A percentile compares a stretch with the other conserved stretches of the same genome.
These are phyloP conservation scores for Taphrina sp. DNA, from an alignment of 1,139 yeast species.

Conservation along the genomic window DNA sequence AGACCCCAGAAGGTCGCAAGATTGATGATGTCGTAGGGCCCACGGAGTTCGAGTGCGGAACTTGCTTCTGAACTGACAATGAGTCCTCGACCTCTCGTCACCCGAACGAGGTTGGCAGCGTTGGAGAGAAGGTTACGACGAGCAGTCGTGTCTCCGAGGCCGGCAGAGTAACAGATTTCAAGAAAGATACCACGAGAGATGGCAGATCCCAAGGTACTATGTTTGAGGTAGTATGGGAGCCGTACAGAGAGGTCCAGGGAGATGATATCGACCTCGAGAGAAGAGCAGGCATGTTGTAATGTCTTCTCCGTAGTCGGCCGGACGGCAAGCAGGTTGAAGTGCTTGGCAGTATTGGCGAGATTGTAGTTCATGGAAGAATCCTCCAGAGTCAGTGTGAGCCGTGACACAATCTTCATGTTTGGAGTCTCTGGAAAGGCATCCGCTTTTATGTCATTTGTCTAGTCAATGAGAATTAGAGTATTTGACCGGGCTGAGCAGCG, in stretches of 20 bases:
- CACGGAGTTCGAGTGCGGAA: slow-evolving; percentile 59
- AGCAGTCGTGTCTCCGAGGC: slow-evolving; percentile 49
- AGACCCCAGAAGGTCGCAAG: slow-evolving; percentile 69
- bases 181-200: slow-evolving; percentile 76
- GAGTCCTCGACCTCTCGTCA: slow-evolving; percentile 76
- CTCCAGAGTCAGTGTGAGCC: slow-evolving; percentile 16
- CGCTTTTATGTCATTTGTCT: no score
- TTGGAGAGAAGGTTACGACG: slow-evolving; percentile 67
- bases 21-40: slow-evolving; percentile 65
- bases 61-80: slow-evolving; percentile 75
- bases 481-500: no score
- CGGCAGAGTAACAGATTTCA: slow-evolving; percentile 68
- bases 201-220: slow-evolving; percentile 80
- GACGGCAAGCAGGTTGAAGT: slow-evolving; percentile 76
- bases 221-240: slow-evolving; percentile 75
- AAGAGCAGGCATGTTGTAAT: slow-evolving; percentile 67
- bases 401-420: slow-evolving; percentile 8
- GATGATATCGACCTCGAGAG: slow-evolving; percentile 74
- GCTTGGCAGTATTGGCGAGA: slow-evolving; percentile 33
- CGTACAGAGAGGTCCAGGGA: slow-evolving; percentile 66
- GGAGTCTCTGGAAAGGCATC: background rate
- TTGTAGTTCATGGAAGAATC: slow-evolving; percentile 25
- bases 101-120: slow-evolving; percentile 72
- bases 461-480: no score
- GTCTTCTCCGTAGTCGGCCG: slow-evolving; percentile 80